Percentiles rank a stretch among this genome's conserved stretches.
Evolutionary conservation across 306 rosid genomes (phyloP).

Genomic region (Dalbergia cochinchinensis): DNA sequence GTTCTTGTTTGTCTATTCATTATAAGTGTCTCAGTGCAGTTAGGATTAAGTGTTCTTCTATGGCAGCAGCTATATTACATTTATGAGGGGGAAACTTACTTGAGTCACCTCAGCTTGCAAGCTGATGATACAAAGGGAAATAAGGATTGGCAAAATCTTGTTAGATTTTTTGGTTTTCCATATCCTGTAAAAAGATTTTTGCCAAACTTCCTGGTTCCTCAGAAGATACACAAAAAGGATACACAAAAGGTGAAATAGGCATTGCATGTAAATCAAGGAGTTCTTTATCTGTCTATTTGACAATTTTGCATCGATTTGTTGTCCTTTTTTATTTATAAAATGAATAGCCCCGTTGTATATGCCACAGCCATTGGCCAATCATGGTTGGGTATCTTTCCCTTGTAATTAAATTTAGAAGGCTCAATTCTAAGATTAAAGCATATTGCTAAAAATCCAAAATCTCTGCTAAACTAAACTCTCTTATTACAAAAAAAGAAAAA

Average conservation of each 20-base stretch:
- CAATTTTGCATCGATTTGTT: constrained; percentile 19
- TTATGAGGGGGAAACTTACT: constrained; percentile 82
- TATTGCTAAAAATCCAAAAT: too few species aligned
- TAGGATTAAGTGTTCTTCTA: constrained; percentile 79
- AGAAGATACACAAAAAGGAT: constrained; percentile 61
- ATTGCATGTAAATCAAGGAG: constrained; percentile 11
- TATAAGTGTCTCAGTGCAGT: constrained; percentile 71
- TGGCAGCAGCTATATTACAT: constrained; percentile 90
- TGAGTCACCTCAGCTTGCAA: constrained; percentile 65
- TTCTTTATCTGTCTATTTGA: constrained; percentile 6
- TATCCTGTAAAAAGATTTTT: constrained; percentile 62
- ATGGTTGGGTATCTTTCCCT: too few species aligned
- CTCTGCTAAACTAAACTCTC: too few species aligned
- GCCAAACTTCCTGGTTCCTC: constrained; percentile 56
- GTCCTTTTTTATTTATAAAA: too few species aligned
- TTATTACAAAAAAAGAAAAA: too few species aligned
- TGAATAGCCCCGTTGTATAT: not conserved
- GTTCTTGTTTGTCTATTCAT: constrained; percentile 77
- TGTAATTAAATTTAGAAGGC: too few species aligned
- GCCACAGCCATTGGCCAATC: too few species aligned
- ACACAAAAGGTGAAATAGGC: constrained; percentile 26
- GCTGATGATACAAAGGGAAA: constrained; percentile 54
- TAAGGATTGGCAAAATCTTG: constrained; percentile 81
- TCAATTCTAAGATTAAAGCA: too few species aligned
- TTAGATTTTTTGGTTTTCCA: constrained; percentile 75